These are phyloP conservation scores for Boletus coccyginus DNA, from an alignment of 768 basidiomycete genomes.

Conservation along the genomic window DNA sequence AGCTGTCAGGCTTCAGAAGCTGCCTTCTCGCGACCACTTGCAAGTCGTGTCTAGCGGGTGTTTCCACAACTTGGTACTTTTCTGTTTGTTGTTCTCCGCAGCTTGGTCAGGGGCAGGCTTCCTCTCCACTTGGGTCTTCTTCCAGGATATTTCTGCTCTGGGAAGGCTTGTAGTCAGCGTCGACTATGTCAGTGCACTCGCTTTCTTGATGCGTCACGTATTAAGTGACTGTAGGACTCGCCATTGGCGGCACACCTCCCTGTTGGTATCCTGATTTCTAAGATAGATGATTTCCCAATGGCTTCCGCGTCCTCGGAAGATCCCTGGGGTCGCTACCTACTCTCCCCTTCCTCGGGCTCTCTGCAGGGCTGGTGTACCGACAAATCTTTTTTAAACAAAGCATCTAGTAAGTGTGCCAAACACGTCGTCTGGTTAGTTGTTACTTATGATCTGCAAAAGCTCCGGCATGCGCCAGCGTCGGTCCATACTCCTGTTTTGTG, in stretches of 20 bases:
- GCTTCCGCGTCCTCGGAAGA: conserved; percentile 27
- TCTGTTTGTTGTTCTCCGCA: conserved; percentile 41
- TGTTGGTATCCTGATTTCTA: conserved; percentile 56
- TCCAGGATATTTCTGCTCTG: conserved; percentile 47
- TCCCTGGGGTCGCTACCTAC: conserved; percentile 49
- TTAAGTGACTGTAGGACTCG: conserved; percentile 46
- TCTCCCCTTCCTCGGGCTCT: conserved; percentile 8
- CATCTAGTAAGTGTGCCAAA: conserved; percentile 8
- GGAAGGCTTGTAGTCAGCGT: conserved; percentile 59
- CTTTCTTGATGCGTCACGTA: not conserved
- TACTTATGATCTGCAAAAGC: conserved; percentile 3
- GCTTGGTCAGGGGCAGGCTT: conserved; percentile 32
- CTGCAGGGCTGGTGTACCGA: conserved; percentile 63
- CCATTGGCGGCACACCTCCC: conserved; percentile 56
- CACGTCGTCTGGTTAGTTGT: not conserved
- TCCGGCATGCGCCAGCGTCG: conserved; percentile 3
- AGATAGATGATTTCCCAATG: conserved; percentile 61
- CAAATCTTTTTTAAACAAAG: conserved; percentile 30
- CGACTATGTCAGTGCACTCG: conserved; percentile 43
- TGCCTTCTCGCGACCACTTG: conserved; percentile 44
- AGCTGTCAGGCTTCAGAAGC: conserved; percentile 33
- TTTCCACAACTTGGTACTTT: conserved; percentile 72
- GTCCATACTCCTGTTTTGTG: conserved; percentile 43
- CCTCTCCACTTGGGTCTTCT: conserved; percentile 37
- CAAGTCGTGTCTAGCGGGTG: conserved; percentile 72